Evolutionary conservation across 805 yeast genomes (phyloP), one percentile per base, ranked within the genome.

Genomic region (Lipomyces kockii): DNA sequence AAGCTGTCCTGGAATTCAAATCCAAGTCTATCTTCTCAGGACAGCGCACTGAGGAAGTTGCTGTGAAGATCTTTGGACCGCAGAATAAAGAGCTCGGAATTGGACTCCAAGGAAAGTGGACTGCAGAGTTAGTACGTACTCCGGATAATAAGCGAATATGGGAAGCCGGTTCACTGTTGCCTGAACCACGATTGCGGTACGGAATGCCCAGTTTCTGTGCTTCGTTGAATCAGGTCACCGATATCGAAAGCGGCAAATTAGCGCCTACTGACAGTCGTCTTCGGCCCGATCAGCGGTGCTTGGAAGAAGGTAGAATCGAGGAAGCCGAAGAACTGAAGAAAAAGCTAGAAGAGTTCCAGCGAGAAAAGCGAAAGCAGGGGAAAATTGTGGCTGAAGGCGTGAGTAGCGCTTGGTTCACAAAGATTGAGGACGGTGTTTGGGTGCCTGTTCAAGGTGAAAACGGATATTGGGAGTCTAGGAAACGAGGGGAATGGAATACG

Each of bases 181-280:
- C 84, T 0, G 81, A 89, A 63, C 78, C 84, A 39, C 82, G 82
- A 56, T 81, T 83, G 69, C 90, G 90, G 76, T 95, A 87, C 79
- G 99, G 99, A 0, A 92, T 92, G 76, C 89, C 97, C 0, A 82
- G 83, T 62, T 95, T 89, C 80, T 87, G 97, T 0, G 91, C 96
- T 8, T 84, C 89, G 52, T 81, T 95, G 76, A 92, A 92, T 76
- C 90, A 92, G 67, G 85, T 93, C 52, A 90, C 97, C 0, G 80
- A 76, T 2, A 78, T 94, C 14, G 98, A 94, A 75, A 69, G 83
- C 35, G 89, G 81, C 2, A 63, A 78, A 1, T 73, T 93, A 52
- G 89, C 98, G 5, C 93, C 93, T 2, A 91, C 95, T 0, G 99
- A 95, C 77, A 90, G 97, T 7, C 85, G 99, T 75, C 78, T 87